Base-by-base conservation (phyloP, 768 basidiomycete genomes). In the Tylopilus vinaceipallidus region DNA sequence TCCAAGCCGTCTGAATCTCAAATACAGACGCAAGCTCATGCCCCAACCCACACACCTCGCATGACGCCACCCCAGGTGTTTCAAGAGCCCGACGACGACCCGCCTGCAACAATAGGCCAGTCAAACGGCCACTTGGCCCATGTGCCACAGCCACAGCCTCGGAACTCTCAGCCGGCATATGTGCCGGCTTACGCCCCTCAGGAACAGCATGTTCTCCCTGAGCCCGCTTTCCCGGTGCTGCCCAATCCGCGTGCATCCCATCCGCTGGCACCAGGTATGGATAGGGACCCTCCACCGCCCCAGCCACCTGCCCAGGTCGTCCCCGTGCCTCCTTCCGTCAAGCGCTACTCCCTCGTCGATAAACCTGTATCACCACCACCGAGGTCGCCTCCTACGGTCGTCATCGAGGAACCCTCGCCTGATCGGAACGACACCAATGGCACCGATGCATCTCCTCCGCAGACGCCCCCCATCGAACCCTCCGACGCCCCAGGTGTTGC, bases 281-380 rank as follows among this genome's bases (percentile, higher is more conserved):
- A 61, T 17, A 57, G 48, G 35, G 57, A 64, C 29, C 54, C 70
- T 13, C 66, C 72, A 2, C 60, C 72, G 3, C 59, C 65, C 8
- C 46, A 64, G 22, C 56, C 60, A 4, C 67, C 71, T 9, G 42
- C 34, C 17, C 61, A 62, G 26, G 16, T 48, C 12, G 42, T 34
- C 0, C 55, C 44, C 4, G 83, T 85, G 11, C 90, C 89, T 6
- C 68, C 86, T 6, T 80, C 73, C 46, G 80, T 91, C 35, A 89
- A 86, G 61, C 82, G 90, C 8, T 92, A 86, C 62, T 89, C 91
- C 2, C 75, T 93, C 17, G 79, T 85, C 17, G 90, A 93, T 58
- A 83, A 76, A 45, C 90, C 89, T 16, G 59, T 82, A 24, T 64
- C 66, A 12, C 52, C 69, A 1, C 68, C 73, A 13, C 71, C 73